phyloP scores from a whole-genome alignment of 345 rosid species.

The Geranium rotundifolium region DNA sequence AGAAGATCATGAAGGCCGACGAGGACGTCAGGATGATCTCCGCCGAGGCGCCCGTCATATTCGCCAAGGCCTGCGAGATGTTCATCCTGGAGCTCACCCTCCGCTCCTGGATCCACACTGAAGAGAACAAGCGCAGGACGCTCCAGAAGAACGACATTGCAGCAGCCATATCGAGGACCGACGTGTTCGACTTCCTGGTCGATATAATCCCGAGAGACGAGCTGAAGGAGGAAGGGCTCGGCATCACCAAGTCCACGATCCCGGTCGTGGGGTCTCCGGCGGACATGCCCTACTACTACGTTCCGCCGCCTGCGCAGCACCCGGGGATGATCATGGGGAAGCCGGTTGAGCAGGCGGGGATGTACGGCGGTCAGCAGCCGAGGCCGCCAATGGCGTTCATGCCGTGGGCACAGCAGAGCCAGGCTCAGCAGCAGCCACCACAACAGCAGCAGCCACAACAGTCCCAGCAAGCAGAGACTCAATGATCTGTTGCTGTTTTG shows the following conservation, averaged over 20 bases:
- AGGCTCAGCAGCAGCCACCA: constrained; percentile 8
- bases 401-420: constrained; percentile 30
- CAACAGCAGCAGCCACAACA: constrained; percentile 11
- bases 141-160: constrained; percentile 35
- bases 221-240: constrained; percentile 36
- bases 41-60: constrained; percentile 37
- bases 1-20: constrained; percentile 39
- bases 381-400: constrained; percentile 20
- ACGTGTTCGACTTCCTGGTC: constrained; percentile 35
- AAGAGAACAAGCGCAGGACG: constrained; percentile 35
- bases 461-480: constrained; percentile 7
- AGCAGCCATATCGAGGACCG: constrained; percentile 33
- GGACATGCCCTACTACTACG: constrained; percentile 28
- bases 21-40: constrained; percentile 40
- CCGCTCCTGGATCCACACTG: constrained; percentile 37
- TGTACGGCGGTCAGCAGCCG: constrained; percentile 29
- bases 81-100: constrained; percentile 34
- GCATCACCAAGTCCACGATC: constrained; percentile 23
- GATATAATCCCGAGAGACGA: constrained; percentile 39
- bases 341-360: constrained; percentile 24
- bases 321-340: constrained; percentile 33
- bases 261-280: constrained; percentile 29
- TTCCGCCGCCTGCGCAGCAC: constrained; percentile 16
- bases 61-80: constrained; percentile 38
- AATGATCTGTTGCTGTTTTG: not conserved